Conservation (phyloP, 2,329 filamentous ascomycete genomes). For the Fusarium sp. region DNA sequence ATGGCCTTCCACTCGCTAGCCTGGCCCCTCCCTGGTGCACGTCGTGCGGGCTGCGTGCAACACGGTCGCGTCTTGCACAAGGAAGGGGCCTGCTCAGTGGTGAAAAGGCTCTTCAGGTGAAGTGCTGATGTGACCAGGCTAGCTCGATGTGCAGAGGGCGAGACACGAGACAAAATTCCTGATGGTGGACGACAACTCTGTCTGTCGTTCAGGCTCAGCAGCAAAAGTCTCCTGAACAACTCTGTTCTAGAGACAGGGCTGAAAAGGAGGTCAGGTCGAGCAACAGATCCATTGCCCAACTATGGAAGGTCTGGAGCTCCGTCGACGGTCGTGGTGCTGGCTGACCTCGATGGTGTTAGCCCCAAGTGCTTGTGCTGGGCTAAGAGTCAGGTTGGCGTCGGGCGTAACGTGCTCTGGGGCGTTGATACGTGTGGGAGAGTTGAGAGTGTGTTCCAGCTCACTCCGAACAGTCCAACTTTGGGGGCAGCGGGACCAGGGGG, state of each 20-base stretch:
- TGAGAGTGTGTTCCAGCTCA: slow-evolving; percentile 11
- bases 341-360: slow-evolving; percentile 25
- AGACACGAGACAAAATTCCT: slow-evolving; percentile 25
- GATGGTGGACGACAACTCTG: slow-evolving; percentile 17
- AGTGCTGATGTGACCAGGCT: slow-evolving; percentile 19
- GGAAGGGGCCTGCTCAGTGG: slow-evolving; percentile 29
- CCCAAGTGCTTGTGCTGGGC: slow-evolving; percentile 14
- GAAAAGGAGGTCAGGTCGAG: slow-evolving; percentile 32
- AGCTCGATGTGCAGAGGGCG: slow-evolving; percentile 7
- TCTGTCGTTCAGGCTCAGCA: slow-evolving; percentile 14
- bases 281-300: slow-evolving; percentile 10
- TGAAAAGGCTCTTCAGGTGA: slow-evolving; percentile 10
- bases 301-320: slow-evolving; percentile 2
- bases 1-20: slow-evolving; percentile 30
- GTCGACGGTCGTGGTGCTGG: slow-evolving; percentile 2
- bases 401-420: slow-evolving; percentile 32
- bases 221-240: neutral
- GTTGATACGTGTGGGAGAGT: slow-evolving; percentile 23
- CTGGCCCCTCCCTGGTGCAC: slow-evolving; percentile 37
- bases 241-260: slow-evolving; percentile 30
- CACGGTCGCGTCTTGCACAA: slow-evolving; percentile 32
- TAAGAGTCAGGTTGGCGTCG: slow-evolving; percentile 20
- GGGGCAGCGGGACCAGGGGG: slow-evolving; percentile 32
- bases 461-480: slow-evolving; percentile 21
- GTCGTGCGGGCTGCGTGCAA: slow-evolving; percentile 35